Base-by-base conservation (phyloP, 306 rosid species). In the Quercus cerris region DNA sequence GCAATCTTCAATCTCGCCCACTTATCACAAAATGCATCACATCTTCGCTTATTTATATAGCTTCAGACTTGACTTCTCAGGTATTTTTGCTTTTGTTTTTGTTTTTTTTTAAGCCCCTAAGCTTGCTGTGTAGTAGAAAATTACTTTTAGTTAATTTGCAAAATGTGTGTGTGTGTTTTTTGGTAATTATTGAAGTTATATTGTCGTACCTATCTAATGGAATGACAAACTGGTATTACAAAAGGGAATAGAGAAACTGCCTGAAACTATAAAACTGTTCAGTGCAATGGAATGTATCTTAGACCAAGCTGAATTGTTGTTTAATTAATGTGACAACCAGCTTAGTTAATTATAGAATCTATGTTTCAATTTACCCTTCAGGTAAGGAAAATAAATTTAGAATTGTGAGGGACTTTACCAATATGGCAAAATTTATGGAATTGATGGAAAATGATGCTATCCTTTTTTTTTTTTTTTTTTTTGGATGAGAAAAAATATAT, bases 51-150 rank as follows among this genome's bases (percentile, higher is more conserved):
- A 89, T 90, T 77, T 90, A 84, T 67, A 74, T 77, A 28, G 95
- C 93, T 27, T 78, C 97, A 68, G 91, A 92, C 71, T 35, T 85
- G 19, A 92, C 95, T 68, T 82, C 95, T 12, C 95, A 92, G 93
- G 97, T 92, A 38, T 38, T 38, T 38, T 38, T 38, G 10, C 10
- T 38, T 38, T 38, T 38, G 44, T 38, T 38, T 35, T 35, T 35
- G 44, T 35, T 35, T 35, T 35, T 0, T 35, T 35, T 35, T 5
- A 10, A 71, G 27, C 17, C n/a, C 35, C 12, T 18, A 19, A 67
- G 38, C 72, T n/a, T 8, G 51, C 49, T 3, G 25, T 67, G 27
- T 63, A 20, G 4, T 58, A 9, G 3, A 22, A 58, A 58, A 7
- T 22, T 58, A 58, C 49, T 73, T 58, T 13, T 8, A 30, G 17